Conservation (phyloP, 2,329 filamentous ascomycete species). For the Nigrospora oryzae region DNA sequence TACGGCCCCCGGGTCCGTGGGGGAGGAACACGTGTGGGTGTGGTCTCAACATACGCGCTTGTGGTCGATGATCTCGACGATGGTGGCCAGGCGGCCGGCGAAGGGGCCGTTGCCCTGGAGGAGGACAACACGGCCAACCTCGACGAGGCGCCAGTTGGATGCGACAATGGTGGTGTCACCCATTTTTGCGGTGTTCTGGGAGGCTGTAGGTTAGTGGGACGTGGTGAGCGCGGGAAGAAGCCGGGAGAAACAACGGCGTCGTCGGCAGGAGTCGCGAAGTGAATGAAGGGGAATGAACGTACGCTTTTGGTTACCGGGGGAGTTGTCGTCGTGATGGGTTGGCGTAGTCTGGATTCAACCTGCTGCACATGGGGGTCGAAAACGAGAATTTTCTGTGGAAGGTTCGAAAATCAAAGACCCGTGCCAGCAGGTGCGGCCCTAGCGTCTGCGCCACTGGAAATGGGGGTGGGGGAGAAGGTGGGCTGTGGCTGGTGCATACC, state of each 20-base stretch:
- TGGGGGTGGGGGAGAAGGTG: neutral
- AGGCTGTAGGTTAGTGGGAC: neutral
- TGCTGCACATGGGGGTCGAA: neutral
- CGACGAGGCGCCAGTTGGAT: slow-evolving; percentile 89
- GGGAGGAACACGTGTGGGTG: slow-evolving; percentile 1
- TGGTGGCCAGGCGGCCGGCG: slow-evolving; percentile 79
- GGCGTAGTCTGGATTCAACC: neutral
- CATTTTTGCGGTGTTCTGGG: slow-evolving; percentile 60
- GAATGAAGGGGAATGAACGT: neutral
- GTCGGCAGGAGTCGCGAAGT: too few species aligned
- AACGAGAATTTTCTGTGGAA: neutral
- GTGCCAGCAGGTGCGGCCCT: too few species aligned
- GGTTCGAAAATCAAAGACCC: too few species aligned
- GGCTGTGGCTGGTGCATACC: neutral
- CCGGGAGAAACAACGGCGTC: neutral
- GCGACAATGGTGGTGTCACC: slow-evolving; percentile 74
- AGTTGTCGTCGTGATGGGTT: neutral
- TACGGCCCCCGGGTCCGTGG: neutral
- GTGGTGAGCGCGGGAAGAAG: neutral
- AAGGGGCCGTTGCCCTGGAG: slow-evolving; percentile 72
- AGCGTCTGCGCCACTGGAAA: neutral
- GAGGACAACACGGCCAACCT: slow-evolving; percentile 95
- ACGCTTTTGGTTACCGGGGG: slow-evolving; percentile 1
- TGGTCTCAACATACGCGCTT: slow-evolving; percentile 77
- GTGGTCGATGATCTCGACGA: slow-evolving; percentile 99